Base-by-base conservation (phyloP, 805 yeast species). In the Metschnikowia santaceciliae region DNA sequence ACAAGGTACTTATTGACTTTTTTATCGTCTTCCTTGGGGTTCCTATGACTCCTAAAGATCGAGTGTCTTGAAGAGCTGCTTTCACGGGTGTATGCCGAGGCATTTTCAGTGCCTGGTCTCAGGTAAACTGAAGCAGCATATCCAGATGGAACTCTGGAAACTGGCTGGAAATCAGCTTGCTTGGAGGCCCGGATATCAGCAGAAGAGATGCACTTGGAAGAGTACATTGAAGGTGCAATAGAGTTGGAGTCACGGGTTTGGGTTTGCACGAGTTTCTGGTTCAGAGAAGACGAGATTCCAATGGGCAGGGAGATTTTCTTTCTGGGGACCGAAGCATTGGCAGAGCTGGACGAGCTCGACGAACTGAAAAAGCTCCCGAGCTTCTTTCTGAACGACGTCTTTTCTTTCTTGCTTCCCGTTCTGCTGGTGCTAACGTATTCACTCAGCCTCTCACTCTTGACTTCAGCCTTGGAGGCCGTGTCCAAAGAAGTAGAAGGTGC, bases 1-100 rank as follows among this genome's bases (percentile, higher is more conserved):
- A 69, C 65, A 15, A 51, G 51, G 52, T 68, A 67, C 53, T 68
- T 69, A 54, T 62, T 62, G 23, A 54, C 59, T 33, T 47, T 54
- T 38, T 50, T 58, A 22, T 52, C 44, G 8, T 52, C 54, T 14
- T 23, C 20, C 23, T 33, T 52, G 19, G 39, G 34, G 42, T 20
- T 43, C 41, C 40, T 22, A 17, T 39, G 32, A 32, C 23, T 22
- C 6, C 33, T 15, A 34, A 46, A 46, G 33, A 37, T 30, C 4
- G 36, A 26, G 20, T 26, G 42, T 23, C 37, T 39, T 14, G 43
- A 30, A 6, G 46, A 33, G 17, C 40, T 22, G 10, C 15, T 20
- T 4, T n/a, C 38, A 20, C 22, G 17, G 8, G 35, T 39, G 37
- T n/a, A 32, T 4, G 42, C 19, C 17, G 52, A 49, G 2, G 49